Percentiles rank a stretch among this genome's conserved stretches.
Conservation (phyloP, 2,329 filamentous ascomycete species). For the Parafenestella ontariensis region DNA sequence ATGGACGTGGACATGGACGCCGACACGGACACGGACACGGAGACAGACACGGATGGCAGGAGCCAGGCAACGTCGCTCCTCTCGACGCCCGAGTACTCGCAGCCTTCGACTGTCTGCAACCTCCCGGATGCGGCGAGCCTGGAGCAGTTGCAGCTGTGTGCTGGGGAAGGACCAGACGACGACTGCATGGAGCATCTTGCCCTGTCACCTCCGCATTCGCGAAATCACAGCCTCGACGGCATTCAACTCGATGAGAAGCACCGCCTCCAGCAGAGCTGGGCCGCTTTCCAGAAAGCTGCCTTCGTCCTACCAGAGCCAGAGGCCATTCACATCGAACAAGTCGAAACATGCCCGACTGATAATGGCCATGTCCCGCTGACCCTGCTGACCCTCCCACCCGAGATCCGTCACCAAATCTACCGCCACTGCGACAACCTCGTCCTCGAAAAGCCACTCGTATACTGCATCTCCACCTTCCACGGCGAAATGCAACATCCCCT, state of each 20-base stretch:
- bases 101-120: constrained; percentile 19
- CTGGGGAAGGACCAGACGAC: constrained; percentile 21
- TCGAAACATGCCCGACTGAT: constrained; percentile 4
- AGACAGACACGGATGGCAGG: constrained; percentile 25
- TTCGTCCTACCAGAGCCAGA: constrained; percentile 16
- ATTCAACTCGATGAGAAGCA: constrained; percentile 16
- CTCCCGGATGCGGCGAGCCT: constrained; percentile 30
- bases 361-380: constrained; percentile 24
- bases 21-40: constrained; percentile 25
- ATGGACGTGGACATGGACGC: constrained; percentile 33
- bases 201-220: constrained; percentile 32
- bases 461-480: constrained; percentile 50
- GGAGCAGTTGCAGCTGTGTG: constrained; percentile 26
- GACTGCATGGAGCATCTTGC: constrained; percentile 40
- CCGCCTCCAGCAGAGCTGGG: constrained; percentile 29
- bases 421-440: constrained; percentile 46
- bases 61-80: constrained; percentile 29
- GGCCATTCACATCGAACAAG: constrained; percentile 15
- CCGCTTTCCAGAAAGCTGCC: constrained; percentile 18
- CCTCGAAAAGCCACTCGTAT: constrained; percentile 46
- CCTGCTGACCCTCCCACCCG: constrained; percentile 46
- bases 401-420: constrained; percentile 49
- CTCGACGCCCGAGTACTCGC: constrained; percentile 29
- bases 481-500: constrained; percentile 48
- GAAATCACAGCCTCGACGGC: constrained; percentile 31